Evolutionary conservation across 2,329 filamentous ascomycete species (phyloP).

Genomic region (Rhynchosporium agropyri): DNA sequence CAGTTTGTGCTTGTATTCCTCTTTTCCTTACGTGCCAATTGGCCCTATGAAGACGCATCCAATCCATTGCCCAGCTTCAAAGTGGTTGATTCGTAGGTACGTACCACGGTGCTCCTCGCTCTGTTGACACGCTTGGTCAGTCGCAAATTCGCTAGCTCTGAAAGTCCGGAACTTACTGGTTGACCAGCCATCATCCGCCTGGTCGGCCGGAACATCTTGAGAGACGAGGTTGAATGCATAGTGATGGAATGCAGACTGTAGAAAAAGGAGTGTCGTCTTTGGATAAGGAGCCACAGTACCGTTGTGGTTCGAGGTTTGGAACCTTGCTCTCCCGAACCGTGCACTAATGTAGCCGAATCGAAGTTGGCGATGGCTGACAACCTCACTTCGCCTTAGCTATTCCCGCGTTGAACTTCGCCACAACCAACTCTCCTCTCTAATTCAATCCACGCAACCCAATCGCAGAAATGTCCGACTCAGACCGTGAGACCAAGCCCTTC

Average conservation of each 20-base stretch:
- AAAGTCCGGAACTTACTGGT: slow-evolving; percentile 61
- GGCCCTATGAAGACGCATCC: slow-evolving; percentile 17
- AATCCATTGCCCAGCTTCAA: slow-evolving; percentile 18
- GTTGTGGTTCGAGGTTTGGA: slow-evolving; percentile 23
- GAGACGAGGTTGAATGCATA: slow-evolving; percentile 56
- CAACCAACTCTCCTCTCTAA: slow-evolving; percentile 38
- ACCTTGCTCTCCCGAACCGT: slow-evolving; percentile 36
- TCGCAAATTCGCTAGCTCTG: slow-evolving; percentile 18
- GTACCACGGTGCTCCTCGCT: slow-evolving; percentile 69
- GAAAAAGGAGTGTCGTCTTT: slow-evolving; percentile 22
- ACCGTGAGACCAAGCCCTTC: slow-evolving; percentile 97
- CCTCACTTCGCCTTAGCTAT: slow-evolving; percentile 33
- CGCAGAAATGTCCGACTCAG: slow-evolving; percentile 87
- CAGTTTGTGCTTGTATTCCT: slow-evolving; percentile 26
- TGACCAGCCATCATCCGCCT: slow-evolving; percentile 66
- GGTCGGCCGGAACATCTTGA: slow-evolving; percentile 69
- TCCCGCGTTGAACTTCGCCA: slow-evolving; percentile 36
- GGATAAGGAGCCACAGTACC: slow-evolving; percentile 16
- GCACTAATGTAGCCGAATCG: slow-evolving; percentile 37
- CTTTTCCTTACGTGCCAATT: slow-evolving; percentile 23
- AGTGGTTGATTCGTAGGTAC: slow-evolving; percentile 42
- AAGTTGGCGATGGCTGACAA: slow-evolving; percentile 20
- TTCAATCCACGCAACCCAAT: slow-evolving; percentile 41
- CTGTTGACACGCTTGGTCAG: slow-evolving; percentile 47
- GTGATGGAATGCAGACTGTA: slow-evolving; percentile 32